These are phyloP conservation scores for Gypsophila paniculata DNA, from an alignment of 179 eudicot genomes.

Conservation along the genomic window DNA sequence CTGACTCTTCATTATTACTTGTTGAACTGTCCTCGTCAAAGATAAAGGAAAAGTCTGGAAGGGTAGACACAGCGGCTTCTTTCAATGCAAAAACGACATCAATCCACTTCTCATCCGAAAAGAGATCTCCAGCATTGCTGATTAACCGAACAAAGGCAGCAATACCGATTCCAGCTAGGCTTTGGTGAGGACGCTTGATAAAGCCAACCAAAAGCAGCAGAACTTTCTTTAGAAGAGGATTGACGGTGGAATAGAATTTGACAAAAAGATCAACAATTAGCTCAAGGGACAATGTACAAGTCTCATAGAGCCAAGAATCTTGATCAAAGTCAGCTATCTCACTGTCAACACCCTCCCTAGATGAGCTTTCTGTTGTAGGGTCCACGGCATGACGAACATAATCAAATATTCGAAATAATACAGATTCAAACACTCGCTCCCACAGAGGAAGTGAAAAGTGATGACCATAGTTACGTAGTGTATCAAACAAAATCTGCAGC, in stretches of 20 bases:
- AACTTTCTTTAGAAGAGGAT: slow-evolving; percentile 79
- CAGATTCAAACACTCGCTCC: slow-evolving; percentile 94
- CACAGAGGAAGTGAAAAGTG: slow-evolving; percentile 86
- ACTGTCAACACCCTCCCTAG: slow-evolving; percentile 40
- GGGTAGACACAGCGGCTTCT: slow-evolving; percentile 75
- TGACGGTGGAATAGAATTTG: slow-evolving; percentile 74
- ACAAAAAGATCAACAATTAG: slow-evolving; percentile 91
- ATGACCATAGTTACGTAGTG: slow-evolving; percentile 87
- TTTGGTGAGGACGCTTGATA: slow-evolving; percentile 91
- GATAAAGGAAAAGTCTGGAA: slow-evolving; percentile 77
- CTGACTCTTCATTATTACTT: slow-evolving; percentile 41
- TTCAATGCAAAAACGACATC: slow-evolving; percentile 79
- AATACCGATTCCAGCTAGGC: slow-evolving; percentile 95
- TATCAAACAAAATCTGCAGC: slow-evolving; percentile 82
- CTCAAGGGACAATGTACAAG: slow-evolving; percentile 88
- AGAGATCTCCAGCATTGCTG: slow-evolving; percentile 85
- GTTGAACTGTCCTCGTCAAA: slow-evolving; percentile 35
- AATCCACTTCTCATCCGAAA: slow-evolving; percentile 81
- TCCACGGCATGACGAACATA: slow-evolving; percentile 85
- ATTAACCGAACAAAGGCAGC: slow-evolving; percentile 94
- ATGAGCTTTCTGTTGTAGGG: slow-evolving; percentile 53
- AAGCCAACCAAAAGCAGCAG: slow-evolving; percentile 74
- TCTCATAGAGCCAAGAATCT: slow-evolving; percentile 95
- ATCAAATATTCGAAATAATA: slow-evolving; percentile 90
- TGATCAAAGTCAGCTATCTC: slow-evolving; percentile 67